These are phyloP conservation scores for Rhodamnia rubescens DNA, from an alignment of 345 rosid species.

Conservation along the genomic window DNA sequence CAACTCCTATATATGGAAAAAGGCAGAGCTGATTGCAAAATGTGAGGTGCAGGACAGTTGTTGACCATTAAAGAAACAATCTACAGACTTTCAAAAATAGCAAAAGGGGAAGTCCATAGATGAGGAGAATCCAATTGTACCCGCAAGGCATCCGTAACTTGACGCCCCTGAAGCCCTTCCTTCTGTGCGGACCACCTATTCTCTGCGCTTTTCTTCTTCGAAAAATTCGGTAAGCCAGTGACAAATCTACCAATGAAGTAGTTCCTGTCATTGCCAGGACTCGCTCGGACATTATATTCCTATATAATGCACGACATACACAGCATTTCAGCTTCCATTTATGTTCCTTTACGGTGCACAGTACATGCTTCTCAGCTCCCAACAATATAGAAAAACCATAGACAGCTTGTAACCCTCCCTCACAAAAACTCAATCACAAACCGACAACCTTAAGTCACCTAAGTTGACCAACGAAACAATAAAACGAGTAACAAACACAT, in stretches of 20 bases:
- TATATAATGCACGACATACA: slow-evolving; percentile 2
- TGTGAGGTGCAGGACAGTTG: not conserved
- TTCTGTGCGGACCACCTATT: slow-evolving; percentile 83
- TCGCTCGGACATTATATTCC: slow-evolving; percentile 82
- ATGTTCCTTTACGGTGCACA: not conserved
- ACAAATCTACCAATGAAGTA: slow-evolving; percentile 87
- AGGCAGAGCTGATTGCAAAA: not conserved
- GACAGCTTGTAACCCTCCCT: not conserved
- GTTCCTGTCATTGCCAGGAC: slow-evolving; percentile 53
- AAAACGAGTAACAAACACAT: not conserved
- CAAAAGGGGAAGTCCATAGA: not conserved
- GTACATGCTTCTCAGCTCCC: not conserved
- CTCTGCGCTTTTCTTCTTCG: slow-evolving; percentile 74
- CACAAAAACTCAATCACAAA: not conserved
- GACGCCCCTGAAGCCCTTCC: slow-evolving; percentile 91
- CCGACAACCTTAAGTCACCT: not conserved
- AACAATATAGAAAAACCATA: not conserved
- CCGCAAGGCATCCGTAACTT: slow-evolving; percentile 60
- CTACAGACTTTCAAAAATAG: not conserved
- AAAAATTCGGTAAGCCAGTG: slow-evolving; percentile 68
- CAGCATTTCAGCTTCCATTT: not conserved
- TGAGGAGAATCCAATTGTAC: slow-evolving; percentile 19
- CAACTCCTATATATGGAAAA: not conserved
- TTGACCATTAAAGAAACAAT: not conserved
- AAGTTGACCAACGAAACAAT: not conserved